phyloP scores from a whole-genome alignment of 106 monocot genomes.

The Dendrobium catenatum region DNA sequence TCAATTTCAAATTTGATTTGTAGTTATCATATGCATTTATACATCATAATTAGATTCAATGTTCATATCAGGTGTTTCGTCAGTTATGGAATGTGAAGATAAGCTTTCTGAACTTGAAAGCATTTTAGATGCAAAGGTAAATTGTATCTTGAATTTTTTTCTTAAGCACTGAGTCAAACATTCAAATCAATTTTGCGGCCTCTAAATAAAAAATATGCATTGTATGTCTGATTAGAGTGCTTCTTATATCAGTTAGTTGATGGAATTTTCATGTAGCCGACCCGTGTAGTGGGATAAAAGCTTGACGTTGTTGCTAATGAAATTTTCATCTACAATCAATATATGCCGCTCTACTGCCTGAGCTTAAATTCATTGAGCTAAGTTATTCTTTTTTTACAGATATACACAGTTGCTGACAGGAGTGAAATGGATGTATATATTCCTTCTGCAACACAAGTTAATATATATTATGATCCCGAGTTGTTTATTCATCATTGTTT shows the following conservation, averaged over 20 bases:
- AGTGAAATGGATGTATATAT: slow-evolving; percentile 52
- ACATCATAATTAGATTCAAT: not conserved
- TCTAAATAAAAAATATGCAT: not conserved
- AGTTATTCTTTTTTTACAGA: slow-evolving; percentile 30
- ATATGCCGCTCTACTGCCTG: not conserved
- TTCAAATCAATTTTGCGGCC: not conserved
- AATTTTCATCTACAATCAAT: not conserved
- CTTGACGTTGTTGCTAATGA: not conserved
- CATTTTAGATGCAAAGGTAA: slow-evolving; percentile 76
- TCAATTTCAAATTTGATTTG: not conserved
- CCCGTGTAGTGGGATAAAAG: too few species aligned
- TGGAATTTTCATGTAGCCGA: not conserved
- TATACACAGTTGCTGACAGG: slow-evolving; percentile 64
- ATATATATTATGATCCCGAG: slow-evolving; percentile 53
- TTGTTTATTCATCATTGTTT: slow-evolving; percentile 35
- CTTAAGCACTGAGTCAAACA: not conserved
- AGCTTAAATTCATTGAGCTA: not conserved
- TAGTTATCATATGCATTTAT: not conserved
- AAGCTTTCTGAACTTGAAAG: slow-evolving; percentile 73
- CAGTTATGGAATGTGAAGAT: slow-evolving; percentile 54
- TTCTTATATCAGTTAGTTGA: not conserved
- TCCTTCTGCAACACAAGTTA: slow-evolving; percentile 53
- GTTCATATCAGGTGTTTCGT: slow-evolving; percentile 52
- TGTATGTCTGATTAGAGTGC: not conserved
- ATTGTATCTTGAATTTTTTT: not conserved